A percentile compares a stretch with the other conserved stretches of the same genome.
phyloP scores from a whole-genome alignment of 257 asterid genomes.

The Ehretia macrophylla region DNA sequence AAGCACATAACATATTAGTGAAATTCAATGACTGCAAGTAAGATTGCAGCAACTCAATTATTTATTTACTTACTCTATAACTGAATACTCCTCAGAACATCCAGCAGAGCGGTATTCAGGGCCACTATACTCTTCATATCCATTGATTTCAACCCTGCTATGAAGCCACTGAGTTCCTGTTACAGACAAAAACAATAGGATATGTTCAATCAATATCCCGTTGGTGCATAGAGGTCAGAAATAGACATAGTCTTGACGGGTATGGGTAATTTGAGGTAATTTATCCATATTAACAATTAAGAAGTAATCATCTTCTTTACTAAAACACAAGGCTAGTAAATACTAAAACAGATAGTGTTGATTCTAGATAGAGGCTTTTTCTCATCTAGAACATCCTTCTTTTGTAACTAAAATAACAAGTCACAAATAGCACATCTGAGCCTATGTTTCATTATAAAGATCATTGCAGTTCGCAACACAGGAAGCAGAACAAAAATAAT shows the following conservation, averaged over 20 bases:
- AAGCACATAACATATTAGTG: no score
- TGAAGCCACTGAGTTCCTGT: slow-evolving; percentile 98
- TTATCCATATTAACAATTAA: neutral
- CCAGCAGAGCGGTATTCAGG: slow-evolving; percentile 87
- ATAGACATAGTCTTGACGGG: no score
- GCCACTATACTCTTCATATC: slow-evolving; percentile 94
- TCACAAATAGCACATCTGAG: neutral
- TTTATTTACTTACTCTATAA: slow-evolving; percentile 57
- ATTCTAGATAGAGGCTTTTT: neutral
- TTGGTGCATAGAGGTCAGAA: neutral
- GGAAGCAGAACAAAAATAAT: no score
- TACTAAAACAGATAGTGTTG: neutral
- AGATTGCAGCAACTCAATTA: no score
- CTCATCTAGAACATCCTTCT: neutral
- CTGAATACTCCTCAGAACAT: slow-evolving; percentile 79
- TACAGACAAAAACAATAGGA: slow-evolving; percentile 15
- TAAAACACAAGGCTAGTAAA: neutral
- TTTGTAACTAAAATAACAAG: neutral
- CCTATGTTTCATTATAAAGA: no score
- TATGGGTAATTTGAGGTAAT: neutral
- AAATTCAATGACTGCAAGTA: no score
- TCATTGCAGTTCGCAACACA: no score
- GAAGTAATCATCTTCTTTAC: neutral
- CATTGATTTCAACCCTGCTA: slow-evolving; percentile 73
- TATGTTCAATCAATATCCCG: slow-evolving; percentile 2